These are phyloP conservation scores for Fagopyrum homotropicum DNA, from an alignment of 148 eudicot species.

Conservation along the genomic window DNA sequence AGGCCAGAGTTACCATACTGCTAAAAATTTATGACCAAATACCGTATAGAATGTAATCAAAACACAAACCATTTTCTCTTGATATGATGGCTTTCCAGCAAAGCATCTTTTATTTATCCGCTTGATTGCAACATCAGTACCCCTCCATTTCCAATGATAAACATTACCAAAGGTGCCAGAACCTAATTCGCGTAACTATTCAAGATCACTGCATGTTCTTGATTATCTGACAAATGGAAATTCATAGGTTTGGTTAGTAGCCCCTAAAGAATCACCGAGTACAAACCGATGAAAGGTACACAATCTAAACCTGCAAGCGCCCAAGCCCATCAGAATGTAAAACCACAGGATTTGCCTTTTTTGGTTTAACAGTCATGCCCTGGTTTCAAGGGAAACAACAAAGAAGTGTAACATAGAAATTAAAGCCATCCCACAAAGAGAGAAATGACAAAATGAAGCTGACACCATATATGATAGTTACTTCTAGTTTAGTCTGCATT, in stretches of 20 bases:
- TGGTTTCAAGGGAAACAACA: slow-evolving; percentile 16
- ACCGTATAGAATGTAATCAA: neutral
- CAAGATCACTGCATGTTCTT: slow-evolving; percentile 48
- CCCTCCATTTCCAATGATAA: slow-evolving; percentile 95
- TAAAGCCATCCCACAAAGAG: neutral
- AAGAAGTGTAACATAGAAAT: neutral
- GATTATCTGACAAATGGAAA: neutral
- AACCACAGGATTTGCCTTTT: slow-evolving; percentile 53
- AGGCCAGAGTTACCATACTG: neutral
- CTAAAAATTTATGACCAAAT: neutral
- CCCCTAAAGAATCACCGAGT: neutral
- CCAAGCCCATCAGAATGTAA: slow-evolving; percentile 65
- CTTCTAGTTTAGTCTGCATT: slow-evolving; percentile 51
- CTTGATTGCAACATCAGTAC: slow-evolving; percentile 91
- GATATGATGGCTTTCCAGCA: slow-evolving; percentile 77
- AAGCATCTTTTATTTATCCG: slow-evolving; percentile 80
- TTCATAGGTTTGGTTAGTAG: neutral
- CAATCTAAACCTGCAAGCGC: slow-evolving; percentile 79
- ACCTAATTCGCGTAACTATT: slow-evolving; percentile 83
- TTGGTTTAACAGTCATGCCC: slow-evolving; percentile 59
- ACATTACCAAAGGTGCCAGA: slow-evolving; percentile 95
- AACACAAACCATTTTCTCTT: slow-evolving; percentile 59
- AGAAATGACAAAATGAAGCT: slow-evolving; percentile 5
- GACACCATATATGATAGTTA: slow-evolving; percentile 23
- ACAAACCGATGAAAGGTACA: neutral